Percentiles rank a stretch among this genome's conserved stretches.
Evolutionary conservation across 1,139 yeast species (phyloP).

Genomic region (Nakaseomyces uthaithaninus): DNA sequence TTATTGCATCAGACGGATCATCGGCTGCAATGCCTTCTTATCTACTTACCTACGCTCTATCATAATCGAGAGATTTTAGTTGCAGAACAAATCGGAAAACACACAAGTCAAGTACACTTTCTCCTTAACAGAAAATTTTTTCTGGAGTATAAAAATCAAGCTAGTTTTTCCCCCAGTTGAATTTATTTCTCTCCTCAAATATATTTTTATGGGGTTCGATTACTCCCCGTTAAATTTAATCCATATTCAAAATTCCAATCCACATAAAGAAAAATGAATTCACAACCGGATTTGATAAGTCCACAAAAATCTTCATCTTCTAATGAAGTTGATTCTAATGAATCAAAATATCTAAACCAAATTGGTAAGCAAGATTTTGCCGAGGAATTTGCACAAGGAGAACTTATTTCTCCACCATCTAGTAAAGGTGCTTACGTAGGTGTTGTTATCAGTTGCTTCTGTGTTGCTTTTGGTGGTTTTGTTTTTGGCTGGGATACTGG

Average conservation of each 20-base stretch:
- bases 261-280: conserved; percentile 11
- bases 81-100: too few species aligned
- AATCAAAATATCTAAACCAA: conserved; percentile 6
- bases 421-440: conserved; percentile 26
- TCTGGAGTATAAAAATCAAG: conserved; percentile 4
- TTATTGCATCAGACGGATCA: not conserved
- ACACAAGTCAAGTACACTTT: too few species aligned
- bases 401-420: conserved; percentile 3
- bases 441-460: conserved; percentile 36
- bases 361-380: conserved; percentile 8
- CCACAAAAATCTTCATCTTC: conserved; percentile 21
- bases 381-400: conserved; percentile 4
- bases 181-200: conserved; percentile 52
- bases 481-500: conserved; percentile 74
- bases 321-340: conserved; percentile 11
- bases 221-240: conserved; percentile 45
- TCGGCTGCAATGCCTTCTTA: not conserved
- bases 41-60: too few species aligned
- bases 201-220: conserved; percentile 71
- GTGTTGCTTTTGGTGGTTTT: conserved; percentile 60
- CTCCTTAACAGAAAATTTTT: conserved; percentile 1
- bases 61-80: too few species aligned
- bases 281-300: conserved; percentile 20
- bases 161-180: conserved; percentile 5
- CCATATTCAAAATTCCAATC: conserved; percentile 1